A percentile compares a stretch with the other conserved stretches of the same genome.
Conservation (phyloP, 306 rosid genomes). For the Cicer arietinum region DNA sequence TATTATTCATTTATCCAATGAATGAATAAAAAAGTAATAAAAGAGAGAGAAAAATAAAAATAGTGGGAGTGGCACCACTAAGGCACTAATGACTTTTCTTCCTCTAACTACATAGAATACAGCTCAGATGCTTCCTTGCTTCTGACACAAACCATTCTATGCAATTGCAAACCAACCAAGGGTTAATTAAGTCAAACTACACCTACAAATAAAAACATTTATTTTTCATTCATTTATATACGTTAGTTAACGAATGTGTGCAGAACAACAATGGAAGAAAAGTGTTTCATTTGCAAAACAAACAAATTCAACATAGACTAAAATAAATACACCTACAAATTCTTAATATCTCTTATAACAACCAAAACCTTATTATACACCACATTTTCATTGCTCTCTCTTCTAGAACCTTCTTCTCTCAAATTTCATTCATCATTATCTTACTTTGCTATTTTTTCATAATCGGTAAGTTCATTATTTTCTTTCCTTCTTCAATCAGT, state of each 20-base stretch:
- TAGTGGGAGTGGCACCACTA: conserved; percentile 27
- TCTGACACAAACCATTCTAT: conserved; percentile 62
- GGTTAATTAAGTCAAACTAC: conserved; percentile 50
- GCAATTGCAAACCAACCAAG: not conserved
- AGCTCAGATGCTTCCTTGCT: conserved; percentile 70
- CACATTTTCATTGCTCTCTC: not conserved
- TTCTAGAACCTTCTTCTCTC: not conserved
- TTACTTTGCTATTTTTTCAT: conserved; percentile 43
- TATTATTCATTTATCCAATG: too few species aligned
- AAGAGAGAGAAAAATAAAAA: not conserved
- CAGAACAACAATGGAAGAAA: not conserved
- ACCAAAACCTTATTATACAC: conserved; percentile 43
- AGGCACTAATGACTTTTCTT: conserved; percentile 23
- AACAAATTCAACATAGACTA: not conserved
- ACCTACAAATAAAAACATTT: not conserved
- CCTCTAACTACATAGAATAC: conserved; percentile 53
- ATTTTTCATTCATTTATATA: not conserved
- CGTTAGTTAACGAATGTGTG: not conserved
- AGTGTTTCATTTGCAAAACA: conserved; percentile 14
- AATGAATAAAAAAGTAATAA: conserved; percentile 4
- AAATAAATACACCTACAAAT: not conserved
- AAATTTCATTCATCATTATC: conserved; percentile 3
- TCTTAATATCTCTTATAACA: not conserved
- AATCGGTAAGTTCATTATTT: conserved; percentile 55
- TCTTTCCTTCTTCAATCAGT: not conserved